phyloP scores from a whole-genome alignment of 441 rosid species.

The Jatropha podagrica region DNA sequence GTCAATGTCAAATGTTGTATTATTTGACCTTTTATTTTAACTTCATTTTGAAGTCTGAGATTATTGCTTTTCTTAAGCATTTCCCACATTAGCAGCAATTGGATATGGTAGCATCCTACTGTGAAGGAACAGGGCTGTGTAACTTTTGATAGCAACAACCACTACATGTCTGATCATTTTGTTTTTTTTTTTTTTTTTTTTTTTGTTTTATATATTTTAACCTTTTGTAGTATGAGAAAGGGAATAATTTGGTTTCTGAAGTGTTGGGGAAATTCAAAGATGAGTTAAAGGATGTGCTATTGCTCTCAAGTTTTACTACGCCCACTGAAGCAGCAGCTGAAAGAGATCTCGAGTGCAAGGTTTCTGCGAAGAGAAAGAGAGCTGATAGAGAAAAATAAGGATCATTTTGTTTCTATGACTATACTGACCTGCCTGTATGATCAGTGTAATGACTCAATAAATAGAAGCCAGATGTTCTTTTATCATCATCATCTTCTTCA shows the following conservation, averaged over 20 bases:
- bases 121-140: too few species aligned
- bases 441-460: too few species aligned
- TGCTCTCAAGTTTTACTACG: constrained; percentile 27
- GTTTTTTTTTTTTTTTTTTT: not conserved
- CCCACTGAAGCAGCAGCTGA: constrained; percentile 22
- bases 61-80: too few species aligned
- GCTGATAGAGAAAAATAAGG: not conserved
- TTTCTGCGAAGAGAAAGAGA: constrained; percentile 26
- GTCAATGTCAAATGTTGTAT: not conserved
- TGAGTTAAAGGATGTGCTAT: constrained; percentile 11
- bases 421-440: too few species aligned
- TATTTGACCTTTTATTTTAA: too few species aligned
- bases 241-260: constrained; percentile 16
- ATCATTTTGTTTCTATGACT: not conserved
- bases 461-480: too few species aligned
- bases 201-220: not conserved
- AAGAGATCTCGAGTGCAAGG: not conserved
- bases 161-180: too few species aligned
- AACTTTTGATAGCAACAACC: too few species aligned
- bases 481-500: too few species aligned
- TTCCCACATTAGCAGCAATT: too few species aligned
- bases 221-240: constrained; percentile 39
- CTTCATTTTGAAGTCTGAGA: too few species aligned
- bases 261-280: constrained; percentile 45
- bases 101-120: too few species aligned